A percentile compares a stretch with the other conserved stretches of the same genome.
Evolutionary conservation across 805 yeast species (phyloP).

Genomic region (Candida sanyiensis): DNA sequence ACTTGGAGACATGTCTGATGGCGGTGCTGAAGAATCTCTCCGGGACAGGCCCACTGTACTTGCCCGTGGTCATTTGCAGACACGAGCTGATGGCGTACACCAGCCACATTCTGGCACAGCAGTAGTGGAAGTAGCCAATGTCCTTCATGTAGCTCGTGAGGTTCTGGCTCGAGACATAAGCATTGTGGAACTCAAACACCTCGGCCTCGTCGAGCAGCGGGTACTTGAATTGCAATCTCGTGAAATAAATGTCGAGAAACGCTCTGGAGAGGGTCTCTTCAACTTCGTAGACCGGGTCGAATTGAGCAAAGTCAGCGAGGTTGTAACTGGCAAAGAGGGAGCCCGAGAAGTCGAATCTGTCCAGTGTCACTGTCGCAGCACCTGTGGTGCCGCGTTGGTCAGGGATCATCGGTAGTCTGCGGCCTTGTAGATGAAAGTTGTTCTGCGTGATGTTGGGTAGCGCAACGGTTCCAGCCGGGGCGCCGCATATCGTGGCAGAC

Average conservation of each 20-base stretch:
- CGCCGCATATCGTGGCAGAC: too few relatives aligned
- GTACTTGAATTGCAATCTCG: conserved; percentile 50
- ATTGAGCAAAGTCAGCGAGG: conserved; percentile 38
- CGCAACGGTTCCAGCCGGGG: conserved; percentile 1
- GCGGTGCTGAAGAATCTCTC: conserved; percentile 55
- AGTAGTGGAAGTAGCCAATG: conserved; percentile 42
- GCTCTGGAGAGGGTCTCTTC: conserved; percentile 45
- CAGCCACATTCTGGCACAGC: conserved; percentile 52
- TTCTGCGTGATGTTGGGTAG: conserved; percentile 6
- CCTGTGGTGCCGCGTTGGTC: conserved; percentile 8
- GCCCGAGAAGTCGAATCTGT: conserved; percentile 34
- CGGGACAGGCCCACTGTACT: conserved; percentile 50
- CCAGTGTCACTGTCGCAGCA: conserved; percentile 21
- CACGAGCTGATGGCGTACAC: conserved; percentile 48
- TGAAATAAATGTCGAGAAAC: conserved; percentile 49
- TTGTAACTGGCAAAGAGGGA: conserved; percentile 43
- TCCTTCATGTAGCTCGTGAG: conserved; percentile 31
- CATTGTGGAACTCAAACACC: conserved; percentile 43
- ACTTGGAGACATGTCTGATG: conserved; percentile 46
- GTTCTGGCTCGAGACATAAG: conserved; percentile 35
- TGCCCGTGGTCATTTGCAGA: conserved; percentile 50
- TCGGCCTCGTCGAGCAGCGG: conserved; percentile 51
- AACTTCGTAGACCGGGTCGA: conserved; percentile 48
- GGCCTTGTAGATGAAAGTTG: conserved; percentile 9
- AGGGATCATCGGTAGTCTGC: conserved; percentile 9